Base-by-base conservation (phyloP, 208 protist species). In the Leptomonas pyrrhocoris region DNA sequence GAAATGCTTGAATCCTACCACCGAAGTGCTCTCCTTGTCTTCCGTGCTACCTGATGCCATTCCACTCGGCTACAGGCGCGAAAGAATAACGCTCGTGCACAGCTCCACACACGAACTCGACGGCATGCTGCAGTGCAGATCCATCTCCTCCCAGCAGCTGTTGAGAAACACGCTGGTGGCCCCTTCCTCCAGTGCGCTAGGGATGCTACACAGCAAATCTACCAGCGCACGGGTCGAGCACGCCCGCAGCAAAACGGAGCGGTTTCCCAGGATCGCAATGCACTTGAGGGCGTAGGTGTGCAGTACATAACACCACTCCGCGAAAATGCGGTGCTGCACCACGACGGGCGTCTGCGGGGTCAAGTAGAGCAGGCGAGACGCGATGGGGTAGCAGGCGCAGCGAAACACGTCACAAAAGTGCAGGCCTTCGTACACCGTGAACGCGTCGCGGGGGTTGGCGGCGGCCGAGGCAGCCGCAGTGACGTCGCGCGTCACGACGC, bases 101-200 rank as follows among this genome's bases (percentile, higher is more conserved):
- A 77, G 51, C 56, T 77, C 64, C 50, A 77, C 27, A 38, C 48
- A 77, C 38, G 69, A 30, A 19, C 61, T 68, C 1, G 65, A 31
- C 9, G 79, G 70, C 75, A 81, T 81, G 58, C 67, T 68, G 55
- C 71, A 83, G 36, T 85, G 80, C 19, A 86, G 46, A 23, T 77
- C 62, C 51, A 94, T 83, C 64, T 88, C 84, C 19, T 84, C 74
- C 89, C 89, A 94, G 60, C 77, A 87, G 71, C 80, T 88, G 31
- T 46, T 50, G 23, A 92, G 55, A 73, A 92, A 94, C 19, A 31
- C 74, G 16, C 63, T 31, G n/a, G 63, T 73, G 7, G 74, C 67
- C 6, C 51, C 42, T 69, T 92, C 84, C 74, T 94, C 89, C 40
- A 94, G 66, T 2, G 82, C 55, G 64, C 89, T 94, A 6, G 89